Evolutionary conservation across 2,329 filamentous ascomycete genomes (phyloP), one percentile per base, ranked within the genome.

Genomic region (Colletotrichum kahawae): DNA sequence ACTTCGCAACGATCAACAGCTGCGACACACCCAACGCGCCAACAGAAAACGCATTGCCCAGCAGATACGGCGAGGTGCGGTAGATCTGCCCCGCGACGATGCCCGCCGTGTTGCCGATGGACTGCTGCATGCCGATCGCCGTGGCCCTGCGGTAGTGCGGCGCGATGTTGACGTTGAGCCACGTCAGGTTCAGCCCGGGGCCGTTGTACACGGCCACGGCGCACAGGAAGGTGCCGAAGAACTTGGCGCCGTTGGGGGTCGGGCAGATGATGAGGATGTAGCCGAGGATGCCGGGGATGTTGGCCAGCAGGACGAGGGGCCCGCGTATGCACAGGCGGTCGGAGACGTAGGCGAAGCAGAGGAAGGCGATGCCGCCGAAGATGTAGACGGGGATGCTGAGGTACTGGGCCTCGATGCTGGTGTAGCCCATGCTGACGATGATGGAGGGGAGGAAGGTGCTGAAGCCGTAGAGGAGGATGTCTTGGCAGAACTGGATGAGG

Each of bases 371-470:
- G 1, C 85, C 88, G 4, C 87, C 89, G 73, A 87, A 86, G 16
- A 90, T 79, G 77, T 90, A 91, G n/a, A 91, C 88, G 0, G 90
- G 90, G 1, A 91, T 88, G 5, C 89, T 91, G 38, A 91, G 82
- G 43, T 88, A 87, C 71, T 92, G 88, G 13, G 87, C 86, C 77
- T 88, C 82, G 24, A 90, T 82, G n/a, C 84, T 85, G 48, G 83
- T 81, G 78, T 89, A 91, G 4, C 89, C 88, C 80, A 91, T 87
- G 36, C 83, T 84, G 56, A 85, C 83, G 63, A 92, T 83, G 77
- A 92, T 91, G 2, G 87, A 87, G 3, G 90, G 90, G 5, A 91
- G 81, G 79, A 92, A 92, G 12, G 89, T 91, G 77, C 86, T 88
- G 80, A 91, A 91, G n/a, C 89, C 90, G 78, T 90, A 91, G 1